These are phyloP conservation scores for Sporothrix protearum DNA, from an alignment of 2,329 filamentous ascomycete genomes.

Conservation along the genomic window DNA sequence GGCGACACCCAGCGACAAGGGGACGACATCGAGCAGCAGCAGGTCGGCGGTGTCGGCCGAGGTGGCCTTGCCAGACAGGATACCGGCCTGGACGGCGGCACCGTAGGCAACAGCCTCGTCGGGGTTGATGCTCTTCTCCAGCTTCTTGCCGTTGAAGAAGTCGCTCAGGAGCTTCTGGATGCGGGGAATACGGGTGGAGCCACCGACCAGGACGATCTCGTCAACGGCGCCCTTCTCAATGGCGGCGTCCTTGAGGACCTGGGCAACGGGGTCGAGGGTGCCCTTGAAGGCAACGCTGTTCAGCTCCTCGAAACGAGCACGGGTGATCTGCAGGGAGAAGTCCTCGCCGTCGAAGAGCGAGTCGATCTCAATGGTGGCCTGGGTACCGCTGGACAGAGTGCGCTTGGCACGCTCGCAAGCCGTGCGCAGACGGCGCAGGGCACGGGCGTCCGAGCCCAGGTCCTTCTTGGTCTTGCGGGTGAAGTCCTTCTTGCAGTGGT, in stretches of 20 bases:
- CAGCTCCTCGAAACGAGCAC: constrained; percentile 97
- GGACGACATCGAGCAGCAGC: constrained; percentile 91
- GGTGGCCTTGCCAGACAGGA: constrained; percentile 95
- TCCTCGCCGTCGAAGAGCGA: constrained; percentile 97
- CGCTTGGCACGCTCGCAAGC: constrained; percentile 99
- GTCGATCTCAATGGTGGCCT: constrained; percentile 98
- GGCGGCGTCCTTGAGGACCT: constrained; percentile 89
- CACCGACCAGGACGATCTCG: constrained; percentile 98
- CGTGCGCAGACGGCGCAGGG: constrained; percentile 91
- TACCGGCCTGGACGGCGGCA: constrained; percentile 97
- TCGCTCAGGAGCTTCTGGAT: constrained; percentile 99
- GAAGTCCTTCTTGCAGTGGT: constrained; percentile 93
- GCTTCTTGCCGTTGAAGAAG: constrained; percentile 99
- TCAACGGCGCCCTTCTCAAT: constrained; percentile 90
- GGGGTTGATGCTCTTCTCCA: constrained; percentile 99
- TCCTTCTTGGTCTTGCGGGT: constrained; percentile 41
- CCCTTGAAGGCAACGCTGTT: constrained; percentile 94
- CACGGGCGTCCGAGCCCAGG: constrained; percentile 78
- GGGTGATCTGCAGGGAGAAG: constrained; percentile 95
- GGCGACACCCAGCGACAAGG: constrained; percentile 94
- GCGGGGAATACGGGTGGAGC: constrained; percentile 95
- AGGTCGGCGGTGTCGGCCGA: constrained; percentile 93
- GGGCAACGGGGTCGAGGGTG: constrained; percentile 90
- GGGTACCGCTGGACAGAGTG: constrained; percentile 93
- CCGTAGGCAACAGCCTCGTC: constrained; percentile 99